A percentile compares a stretch with the other conserved stretches of the same genome.
These are phyloP conservation scores for Paecilomyces sp. DNA, from an alignment of 2,329 filamentous ascomycete species.

Conservation along the genomic window DNA sequence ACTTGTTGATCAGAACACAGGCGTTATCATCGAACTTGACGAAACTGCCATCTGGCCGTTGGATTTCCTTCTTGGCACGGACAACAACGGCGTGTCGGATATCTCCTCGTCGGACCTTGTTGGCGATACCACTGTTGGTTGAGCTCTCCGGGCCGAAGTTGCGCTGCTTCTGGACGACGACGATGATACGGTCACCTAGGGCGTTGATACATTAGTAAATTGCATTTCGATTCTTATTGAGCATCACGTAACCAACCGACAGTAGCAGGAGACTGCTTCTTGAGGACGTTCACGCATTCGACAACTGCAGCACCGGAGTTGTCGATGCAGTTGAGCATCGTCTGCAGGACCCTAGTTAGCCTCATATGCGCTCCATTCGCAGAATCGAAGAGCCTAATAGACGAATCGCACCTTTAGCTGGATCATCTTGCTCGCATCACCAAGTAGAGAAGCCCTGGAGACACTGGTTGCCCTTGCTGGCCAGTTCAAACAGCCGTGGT, in stretches of 20 bases:
- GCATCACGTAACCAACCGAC: conserved; percentile 59
- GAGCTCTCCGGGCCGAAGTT: conserved; percentile 65
- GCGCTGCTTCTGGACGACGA: conserved; percentile 95
- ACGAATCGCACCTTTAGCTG: conserved; percentile 64
- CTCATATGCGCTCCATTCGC: not conserved
- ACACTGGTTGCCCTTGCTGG: not conserved
- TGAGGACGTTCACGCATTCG: conserved; percentile 89
- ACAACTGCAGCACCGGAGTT: conserved; percentile 96
- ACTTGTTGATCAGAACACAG: conserved; percentile 94
- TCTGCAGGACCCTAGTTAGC: conserved; percentile 45
- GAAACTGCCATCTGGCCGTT: conserved; percentile 79
- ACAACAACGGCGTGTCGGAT: conserved; percentile 95
- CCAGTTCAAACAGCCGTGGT: not conserved
- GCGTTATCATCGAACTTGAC: conserved; percentile 97
- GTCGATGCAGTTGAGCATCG: conserved; percentile 99
- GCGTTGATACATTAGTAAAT: not conserved
- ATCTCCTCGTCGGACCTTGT: conserved; percentile 94
- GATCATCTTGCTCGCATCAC: conserved; percentile 63
- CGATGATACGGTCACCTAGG: conserved; percentile 88
- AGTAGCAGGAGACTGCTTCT: conserved; percentile 75
- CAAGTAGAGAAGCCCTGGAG: conserved; percentile 13
- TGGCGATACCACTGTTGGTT: conserved; percentile 66
- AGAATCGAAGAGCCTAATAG: not conserved
- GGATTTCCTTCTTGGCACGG: conserved; percentile 78
- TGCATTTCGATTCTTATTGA: not conserved